Evolutionary conservation across 805 yeast genomes (phyloP), one percentile per base, ranked within the genome.

Genomic region (Starmerella khaoyaiensis): DNA sequence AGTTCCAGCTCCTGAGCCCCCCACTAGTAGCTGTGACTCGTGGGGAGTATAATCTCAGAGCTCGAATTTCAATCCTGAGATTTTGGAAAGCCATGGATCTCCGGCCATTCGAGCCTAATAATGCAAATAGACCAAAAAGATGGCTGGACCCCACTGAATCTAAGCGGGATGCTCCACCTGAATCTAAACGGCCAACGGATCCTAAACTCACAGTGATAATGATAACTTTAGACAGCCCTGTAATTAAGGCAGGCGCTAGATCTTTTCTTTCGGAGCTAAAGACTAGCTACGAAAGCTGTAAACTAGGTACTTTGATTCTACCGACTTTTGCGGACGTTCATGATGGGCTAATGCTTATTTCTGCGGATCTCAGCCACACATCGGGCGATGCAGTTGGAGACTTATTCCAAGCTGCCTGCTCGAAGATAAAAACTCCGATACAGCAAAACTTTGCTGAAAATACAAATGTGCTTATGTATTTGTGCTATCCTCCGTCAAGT

Each of bases 1-100:
- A 25, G 18, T 17, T 45, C 16, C 48, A 49, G 23, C 45, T 49
- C 8, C 37, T 51, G 33, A 48, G 50, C 15, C 58, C 61, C 5
- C 62, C 62, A 3, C 48, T 49, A 20, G 55, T 51, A 28, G 38
- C 51, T 2, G 45, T 58, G 10, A 33, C 37, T 33, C 44, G 60
- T 5, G 48, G 48, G 23, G 50, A 51, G 12, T 50, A 53, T 18
- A 35, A 28, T 4, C 41, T 59, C 21, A 57, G 56, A 34, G 62
- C 62, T 0, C 47, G 60, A 14, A 55, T 63, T 0, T 53, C 65
- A 0, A 57, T 61, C 9, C 37, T 63, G 14, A 37, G 62, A 19
- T 62, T 62, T 40, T 62, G 67, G 67, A 52, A 57, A 29, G 42
- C 51, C 3, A 53, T 62, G 46, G 61, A 62, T 1, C 46, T 63